A percentile compares a stretch with the other conserved stretches of the same genome.
phyloP scores from a whole-genome alignment of 2,329 filamentous ascomycete species.

The Diplocarpon rosae region DNA sequence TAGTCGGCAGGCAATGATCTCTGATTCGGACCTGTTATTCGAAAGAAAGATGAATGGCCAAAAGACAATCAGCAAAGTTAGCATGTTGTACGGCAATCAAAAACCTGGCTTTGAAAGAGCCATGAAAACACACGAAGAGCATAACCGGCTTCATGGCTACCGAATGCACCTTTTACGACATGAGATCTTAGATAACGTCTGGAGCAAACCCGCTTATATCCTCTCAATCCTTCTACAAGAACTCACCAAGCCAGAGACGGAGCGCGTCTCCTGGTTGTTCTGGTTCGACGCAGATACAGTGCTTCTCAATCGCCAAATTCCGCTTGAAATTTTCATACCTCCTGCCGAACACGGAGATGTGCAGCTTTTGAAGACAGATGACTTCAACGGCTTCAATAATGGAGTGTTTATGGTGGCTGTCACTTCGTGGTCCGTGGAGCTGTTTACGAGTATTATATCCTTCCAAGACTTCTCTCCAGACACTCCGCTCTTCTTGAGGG shows the following conservation, averaged over 20 bases:
- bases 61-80: background rate
- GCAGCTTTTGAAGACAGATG: background rate
- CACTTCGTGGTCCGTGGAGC: background rate
- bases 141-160: slow-evolving; percentile 4
- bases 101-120: slow-evolving; percentile 8
- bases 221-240: slow-evolving; percentile 4
- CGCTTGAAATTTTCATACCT: slow-evolving; percentile 2
- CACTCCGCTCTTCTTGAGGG: background rate
- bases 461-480: background rate
- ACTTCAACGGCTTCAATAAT: slow-evolving; percentile 3
- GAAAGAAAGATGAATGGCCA: no score
- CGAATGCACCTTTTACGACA: slow-evolving; percentile 4
- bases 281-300: slow-evolving; percentile 1
- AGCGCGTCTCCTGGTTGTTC: background rate
- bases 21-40: no score
- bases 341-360: background rate
- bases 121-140: slow-evolving; percentile 3
- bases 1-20: no score
- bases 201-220: slow-evolving; percentile 9
- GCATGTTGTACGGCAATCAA: background rate
- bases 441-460: background rate
- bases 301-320: slow-evolving; percentile 1
- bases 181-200: slow-evolving; percentile 3
- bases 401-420: slow-evolving; percentile 2
- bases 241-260: slow-evolving; percentile 1